Conservation (phyloP, 768 basidiomycete species). For the Naganishia antarctica region DNA sequence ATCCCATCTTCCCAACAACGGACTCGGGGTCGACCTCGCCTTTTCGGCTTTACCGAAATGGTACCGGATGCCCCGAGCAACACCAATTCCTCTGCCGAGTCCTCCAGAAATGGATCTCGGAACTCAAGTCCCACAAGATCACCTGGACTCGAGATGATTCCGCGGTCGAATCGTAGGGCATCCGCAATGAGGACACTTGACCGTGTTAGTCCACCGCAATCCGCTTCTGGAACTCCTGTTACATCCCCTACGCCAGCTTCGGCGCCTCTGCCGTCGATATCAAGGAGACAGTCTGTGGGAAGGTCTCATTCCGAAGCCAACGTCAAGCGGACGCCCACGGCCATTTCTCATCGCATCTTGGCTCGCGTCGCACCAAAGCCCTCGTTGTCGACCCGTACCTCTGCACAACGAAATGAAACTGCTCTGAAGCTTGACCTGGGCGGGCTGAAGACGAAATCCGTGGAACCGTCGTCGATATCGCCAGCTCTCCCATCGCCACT, state of each 20-base stretch:
- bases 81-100: constrained; percentile 9
- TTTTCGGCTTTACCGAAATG: constrained; percentile 48
- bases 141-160: constrained; percentile 27
- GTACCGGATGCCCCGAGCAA: constrained; percentile 15
- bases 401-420: constrained; percentile 32
- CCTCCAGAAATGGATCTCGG: constrained; percentile 9
- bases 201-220: constrained; percentile 1
- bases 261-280: neutral
- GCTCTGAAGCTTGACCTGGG: constrained; percentile 47
- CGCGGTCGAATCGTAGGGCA: constrained; percentile 21
- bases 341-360: constrained; percentile 2
- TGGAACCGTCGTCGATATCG: constrained; percentile 17
- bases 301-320: constrained; percentile 29
- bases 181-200: constrained; percentile 1
- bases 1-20: neutral
- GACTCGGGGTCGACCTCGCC: constrained; percentile 34
- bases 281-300: neutral
- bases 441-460: constrained; percentile 35
- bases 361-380: constrained; percentile 15
- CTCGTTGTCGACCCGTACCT: constrained; percentile 23
- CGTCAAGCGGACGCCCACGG: neutral
- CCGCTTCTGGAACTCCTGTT: neutral
- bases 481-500: constrained; percentile 50
- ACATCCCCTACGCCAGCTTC: constrained; percentile 3
- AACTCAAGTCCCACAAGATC: constrained; percentile 27